These are phyloP conservation scores for Buddleja alternifolia DNA, from an alignment of 257 asterid species.

Conservation along the genomic window DNA sequence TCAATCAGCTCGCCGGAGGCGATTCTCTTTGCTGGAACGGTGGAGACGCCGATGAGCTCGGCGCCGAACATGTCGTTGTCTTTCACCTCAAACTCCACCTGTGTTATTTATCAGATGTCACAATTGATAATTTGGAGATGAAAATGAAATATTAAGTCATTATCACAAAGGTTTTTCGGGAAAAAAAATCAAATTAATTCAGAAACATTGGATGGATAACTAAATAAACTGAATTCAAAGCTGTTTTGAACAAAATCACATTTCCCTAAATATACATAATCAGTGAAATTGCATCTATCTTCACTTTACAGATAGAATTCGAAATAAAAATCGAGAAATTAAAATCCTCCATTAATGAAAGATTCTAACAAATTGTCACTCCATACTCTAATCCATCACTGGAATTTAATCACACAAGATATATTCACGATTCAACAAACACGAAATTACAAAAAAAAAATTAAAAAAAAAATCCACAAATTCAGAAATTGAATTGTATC, in stretches of 20 bases:
- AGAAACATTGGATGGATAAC: not conserved
- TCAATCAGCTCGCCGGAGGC: slow-evolving; percentile 68
- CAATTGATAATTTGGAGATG: slow-evolving; percentile 11
- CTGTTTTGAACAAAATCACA: not conserved
- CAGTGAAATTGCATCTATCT: no score
- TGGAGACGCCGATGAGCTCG: slow-evolving; percentile 71
- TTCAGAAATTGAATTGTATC: no score
- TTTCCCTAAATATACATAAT: no score
- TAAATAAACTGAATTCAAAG: not conserved
- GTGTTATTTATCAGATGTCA: slow-evolving; percentile 14
- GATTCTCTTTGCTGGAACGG: slow-evolving; percentile 57
- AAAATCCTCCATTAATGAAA: no score
- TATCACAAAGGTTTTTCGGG: not conserved
- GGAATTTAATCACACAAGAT: not conserved
- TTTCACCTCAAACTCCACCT: slow-evolving; percentile 81
- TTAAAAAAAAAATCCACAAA: no score
- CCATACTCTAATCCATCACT: no score
- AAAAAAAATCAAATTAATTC: not conserved
- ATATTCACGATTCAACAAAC: not conserved
- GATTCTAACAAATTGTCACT: no score
- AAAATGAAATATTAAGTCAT: slow-evolving; percentile 8
- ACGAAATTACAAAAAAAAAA: no score
- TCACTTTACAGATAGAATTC: no score
- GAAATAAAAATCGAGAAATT: no score
- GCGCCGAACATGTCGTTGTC: slow-evolving; percentile 95